phyloP scores from a whole-genome alignment of 495 filamentous ascomycete species.

The Neurospora africana region DNA sequence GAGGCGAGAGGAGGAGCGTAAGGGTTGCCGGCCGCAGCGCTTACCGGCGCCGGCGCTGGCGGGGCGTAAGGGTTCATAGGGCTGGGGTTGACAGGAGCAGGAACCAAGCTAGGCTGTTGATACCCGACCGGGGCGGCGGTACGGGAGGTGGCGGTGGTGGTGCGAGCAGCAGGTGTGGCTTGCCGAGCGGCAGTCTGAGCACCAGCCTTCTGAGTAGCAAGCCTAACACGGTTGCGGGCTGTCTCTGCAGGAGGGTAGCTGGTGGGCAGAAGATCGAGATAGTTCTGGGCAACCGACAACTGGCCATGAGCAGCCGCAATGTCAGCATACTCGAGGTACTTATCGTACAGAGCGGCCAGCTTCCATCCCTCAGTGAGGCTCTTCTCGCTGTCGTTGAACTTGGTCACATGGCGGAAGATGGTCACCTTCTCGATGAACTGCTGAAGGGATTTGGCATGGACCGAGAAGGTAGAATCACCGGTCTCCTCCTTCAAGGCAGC shows the following conservation, averaged over 20 bases:
- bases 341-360: slow-evolving; percentile 77
- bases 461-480: slow-evolving; percentile 73
- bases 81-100: slow-evolving; percentile 19
- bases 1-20: slow-evolving; percentile 47
- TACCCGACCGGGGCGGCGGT: slow-evolving; percentile 25
- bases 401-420: slow-evolving; percentile 87
- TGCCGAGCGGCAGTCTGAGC: slow-evolving; percentile 24
- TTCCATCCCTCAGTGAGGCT: slow-evolving; percentile 71
- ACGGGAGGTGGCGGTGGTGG: slow-evolving; percentile 19
- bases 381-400: slow-evolving; percentile 74
- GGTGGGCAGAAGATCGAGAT: slow-evolving; percentile 76
- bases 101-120: slow-evolving; percentile 25
- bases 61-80: slow-evolving; percentile 28
- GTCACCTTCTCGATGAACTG: slow-evolving; percentile 97
- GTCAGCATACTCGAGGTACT: slow-evolving; percentile 95
- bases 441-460: slow-evolving; percentile 82
- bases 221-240: slow-evolving; percentile 73
- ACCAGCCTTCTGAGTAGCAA: slow-evolving; percentile 64
- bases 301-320: slow-evolving; percentile 87
- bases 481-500: slow-evolving; percentile 54
- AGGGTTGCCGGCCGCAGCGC: slow-evolving; percentile 42
- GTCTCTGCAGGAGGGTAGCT: slow-evolving; percentile 84
- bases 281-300: slow-evolving; percentile 75
- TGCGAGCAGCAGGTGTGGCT: slow-evolving; percentile 10
- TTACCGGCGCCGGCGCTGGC: slow-evolving; percentile 21